A percentile compares a stretch with the other conserved stretches of the same genome.
These are phyloP conservation scores for Closterium sp. DNA, from an alignment of 139 green algal genomes.

Conservation along the genomic window DNA sequence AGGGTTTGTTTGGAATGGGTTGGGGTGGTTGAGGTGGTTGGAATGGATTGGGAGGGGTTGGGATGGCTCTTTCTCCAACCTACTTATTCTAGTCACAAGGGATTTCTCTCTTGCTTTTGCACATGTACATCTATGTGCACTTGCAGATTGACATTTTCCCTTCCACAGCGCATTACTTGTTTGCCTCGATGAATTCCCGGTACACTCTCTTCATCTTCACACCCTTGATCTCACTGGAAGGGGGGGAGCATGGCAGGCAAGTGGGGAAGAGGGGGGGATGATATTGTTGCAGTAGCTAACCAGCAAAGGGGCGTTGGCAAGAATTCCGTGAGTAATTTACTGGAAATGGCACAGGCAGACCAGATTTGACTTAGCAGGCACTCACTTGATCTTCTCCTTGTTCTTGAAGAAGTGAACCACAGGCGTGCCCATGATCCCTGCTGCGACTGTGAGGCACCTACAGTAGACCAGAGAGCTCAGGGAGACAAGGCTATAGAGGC, in stretches of 20 bases:
- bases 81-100: background rate
- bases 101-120: no score
- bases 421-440: background rate
- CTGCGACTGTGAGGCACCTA: background rate
- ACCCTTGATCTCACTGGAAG: conserved; percentile 14
- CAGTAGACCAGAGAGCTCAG: background rate
- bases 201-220: conserved; percentile 45
- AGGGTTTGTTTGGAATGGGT: no score
- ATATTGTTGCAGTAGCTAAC: background rate
- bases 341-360: no score
- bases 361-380: no score
- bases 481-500: no score
- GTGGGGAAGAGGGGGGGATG: background rate
- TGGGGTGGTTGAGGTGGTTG: background rate
- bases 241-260: conserved; percentile 46
- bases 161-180: background rate
- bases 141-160: background rate
- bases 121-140: no score
- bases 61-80: background rate
- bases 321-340: no score
- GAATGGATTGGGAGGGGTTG: background rate
- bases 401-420: background rate
- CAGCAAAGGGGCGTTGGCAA: no score
- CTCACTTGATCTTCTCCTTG: no score
- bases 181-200: conserved; percentile 16